A percentile compares a stretch with the other conserved stretches of the same genome.
These are phyloP conservation scores for Lomentospora prolificans DNA, from an alignment of 2,329 filamentous ascomycete species.

Conservation along the genomic window DNA sequence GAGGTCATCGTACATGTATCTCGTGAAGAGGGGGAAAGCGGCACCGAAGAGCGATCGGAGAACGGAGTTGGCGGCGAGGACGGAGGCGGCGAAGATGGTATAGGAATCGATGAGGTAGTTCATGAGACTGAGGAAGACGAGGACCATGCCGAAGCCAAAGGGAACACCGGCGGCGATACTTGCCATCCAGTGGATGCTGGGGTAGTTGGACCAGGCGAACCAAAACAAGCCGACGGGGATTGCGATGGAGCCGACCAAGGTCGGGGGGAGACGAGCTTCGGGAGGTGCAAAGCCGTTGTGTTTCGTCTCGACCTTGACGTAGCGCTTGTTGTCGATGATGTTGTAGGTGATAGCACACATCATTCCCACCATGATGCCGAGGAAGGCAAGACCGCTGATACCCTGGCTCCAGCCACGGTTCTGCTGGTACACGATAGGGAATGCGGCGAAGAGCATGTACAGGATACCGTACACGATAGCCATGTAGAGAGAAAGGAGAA, in stretches of 20 bases:
- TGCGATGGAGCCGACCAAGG: conserved; percentile 37
- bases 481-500: conserved; percentile 32
- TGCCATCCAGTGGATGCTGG: conserved; percentile 45
- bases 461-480: conserved; percentile 36
- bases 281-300: conserved; percentile 23
- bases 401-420: conserved; percentile 24
- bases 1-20: conserved; percentile 31
- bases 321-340: conserved; percentile 38
- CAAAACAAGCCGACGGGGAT: conserved; percentile 48
- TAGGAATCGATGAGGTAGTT: conserved; percentile 53
- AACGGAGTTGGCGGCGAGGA: conserved; percentile 53
- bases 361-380: conserved; percentile 38
- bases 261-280: conserved; percentile 39
- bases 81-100: conserved; percentile 33
- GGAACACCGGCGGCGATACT: conserved; percentile 41
- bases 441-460: conserved; percentile 41
- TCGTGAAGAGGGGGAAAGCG: conserved; percentile 50
- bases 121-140: conserved; percentile 18
- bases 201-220: conserved; percentile 47
- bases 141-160: conserved; percentile 34
- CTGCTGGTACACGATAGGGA: conserved; percentile 34
- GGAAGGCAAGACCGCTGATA: conserved; percentile 34
- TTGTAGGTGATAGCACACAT: conserved; percentile 28
- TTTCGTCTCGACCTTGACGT: conserved; percentile 24
- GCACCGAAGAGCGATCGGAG: conserved; percentile 53